A percentile compares a stretch with the other conserved stretches of the same genome.
Conservation (phyloP, 2,329 filamentous ascomycete genomes). For the Talaromyces sp. region DNA sequence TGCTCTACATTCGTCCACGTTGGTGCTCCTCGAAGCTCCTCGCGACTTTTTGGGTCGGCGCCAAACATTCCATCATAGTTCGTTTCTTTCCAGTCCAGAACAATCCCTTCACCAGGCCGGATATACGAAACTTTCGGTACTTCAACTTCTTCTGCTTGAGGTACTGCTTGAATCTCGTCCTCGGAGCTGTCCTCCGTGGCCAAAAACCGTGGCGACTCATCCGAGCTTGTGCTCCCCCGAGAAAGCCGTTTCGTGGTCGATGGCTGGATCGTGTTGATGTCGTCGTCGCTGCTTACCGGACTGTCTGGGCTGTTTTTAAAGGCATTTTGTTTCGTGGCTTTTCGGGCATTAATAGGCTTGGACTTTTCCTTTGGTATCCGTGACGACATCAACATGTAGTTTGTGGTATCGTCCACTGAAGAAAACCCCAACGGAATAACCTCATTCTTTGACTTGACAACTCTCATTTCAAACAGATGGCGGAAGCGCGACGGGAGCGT, state of each 20-base stretch:
- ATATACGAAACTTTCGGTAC: slow-evolving; percentile 59
- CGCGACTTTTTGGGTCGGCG: slow-evolving; percentile 34
- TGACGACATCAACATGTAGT: slow-evolving; percentile 51
- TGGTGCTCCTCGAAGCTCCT: slow-evolving; percentile 54
- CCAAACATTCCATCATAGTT: slow-evolving; percentile 67
- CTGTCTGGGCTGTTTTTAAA: slow-evolving; percentile 15
- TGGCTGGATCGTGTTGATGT: slow-evolving; percentile 19
- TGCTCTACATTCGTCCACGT: slow-evolving; percentile 53
- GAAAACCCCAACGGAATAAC: slow-evolving; percentile 67
- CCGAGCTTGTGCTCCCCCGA: slow-evolving; percentile 14
- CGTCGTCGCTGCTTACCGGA: slow-evolving; percentile 27
- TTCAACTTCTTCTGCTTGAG: neutral
- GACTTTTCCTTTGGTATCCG: slow-evolving; percentile 31
- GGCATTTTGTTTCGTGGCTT: slow-evolving; percentile 10
- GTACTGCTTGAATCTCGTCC: slow-evolving; percentile 13
- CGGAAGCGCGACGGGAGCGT: slow-evolving; percentile 58
- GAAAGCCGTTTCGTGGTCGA: slow-evolving; percentile 10
- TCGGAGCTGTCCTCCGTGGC: slow-evolving; percentile 13
- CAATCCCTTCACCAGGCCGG: slow-evolving; percentile 73
- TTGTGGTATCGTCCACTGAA: slow-evolving; percentile 53
- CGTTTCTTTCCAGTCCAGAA: slow-evolving; percentile 76
- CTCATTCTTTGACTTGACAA: slow-evolving; percentile 52
- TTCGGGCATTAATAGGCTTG: slow-evolving; percentile 16
- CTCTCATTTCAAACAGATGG: slow-evolving; percentile 72
- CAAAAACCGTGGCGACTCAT: slow-evolving; percentile 11